phyloP scores from a whole-genome alignment of 176 grass and related monocot species.

The Eragrostis nindensis region DNA sequence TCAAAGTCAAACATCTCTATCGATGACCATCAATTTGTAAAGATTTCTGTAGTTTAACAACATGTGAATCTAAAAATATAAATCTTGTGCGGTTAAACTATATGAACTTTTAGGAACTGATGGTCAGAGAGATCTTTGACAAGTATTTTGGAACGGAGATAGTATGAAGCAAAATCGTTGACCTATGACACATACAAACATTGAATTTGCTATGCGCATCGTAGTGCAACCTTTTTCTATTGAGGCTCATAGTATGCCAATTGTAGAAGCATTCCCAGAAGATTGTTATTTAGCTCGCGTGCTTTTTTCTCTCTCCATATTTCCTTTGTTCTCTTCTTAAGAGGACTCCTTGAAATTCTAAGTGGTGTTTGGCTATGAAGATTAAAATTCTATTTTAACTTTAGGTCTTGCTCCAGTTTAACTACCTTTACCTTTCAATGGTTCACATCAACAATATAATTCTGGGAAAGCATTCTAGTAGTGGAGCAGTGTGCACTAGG shows the following conservation, averaged over 20 bases:
- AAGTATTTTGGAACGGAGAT: too few relatives aligned
- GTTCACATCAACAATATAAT: too few relatives aligned
- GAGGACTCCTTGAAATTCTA: conserved; percentile 1
- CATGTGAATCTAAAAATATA: too few relatives aligned
- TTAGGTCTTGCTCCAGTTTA: neutral
- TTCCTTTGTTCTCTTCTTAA: neutral
- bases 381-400: neutral
- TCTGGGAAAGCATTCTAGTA: neutral
- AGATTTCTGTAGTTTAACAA: too few relatives aligned
- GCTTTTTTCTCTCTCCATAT: neutral
- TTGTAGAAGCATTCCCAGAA: neutral
- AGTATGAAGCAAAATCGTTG: conserved; percentile 23
- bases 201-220: neutral
- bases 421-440: neutral
- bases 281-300: neutral
- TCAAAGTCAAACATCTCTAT: too few relatives aligned
- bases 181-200: neutral
- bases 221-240: neutral
- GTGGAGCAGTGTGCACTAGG: neutral
- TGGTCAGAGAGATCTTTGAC: too few relatives aligned
- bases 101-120: too few relatives aligned
- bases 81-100: too few relatives aligned
- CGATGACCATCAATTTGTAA: too few relatives aligned
- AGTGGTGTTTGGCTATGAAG: neutral
- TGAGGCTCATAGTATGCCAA: neutral